Percentiles rank a stretch among this genome's conserved stretches.
Conservation (phyloP, 495 filamentous ascomycete genomes). For the Hyaloscypha variabilis region DNA sequence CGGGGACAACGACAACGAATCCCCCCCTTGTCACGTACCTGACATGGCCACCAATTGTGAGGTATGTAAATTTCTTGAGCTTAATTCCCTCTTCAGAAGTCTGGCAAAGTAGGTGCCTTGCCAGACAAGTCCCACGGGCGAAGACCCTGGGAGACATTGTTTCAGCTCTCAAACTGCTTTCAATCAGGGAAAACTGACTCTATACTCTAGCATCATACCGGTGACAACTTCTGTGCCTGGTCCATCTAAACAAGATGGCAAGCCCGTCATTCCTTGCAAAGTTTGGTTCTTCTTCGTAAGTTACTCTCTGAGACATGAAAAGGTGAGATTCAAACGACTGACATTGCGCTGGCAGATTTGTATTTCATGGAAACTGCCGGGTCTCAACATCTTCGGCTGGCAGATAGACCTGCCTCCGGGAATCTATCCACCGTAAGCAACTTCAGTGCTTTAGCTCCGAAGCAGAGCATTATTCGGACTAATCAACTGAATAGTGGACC, state of each 20-base stretch:
- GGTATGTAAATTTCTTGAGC: too few species aligned
- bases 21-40: not conserved
- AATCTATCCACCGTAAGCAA: not conserved
- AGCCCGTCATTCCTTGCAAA: not conserved
- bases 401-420: not conserved
- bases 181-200: too few species aligned
- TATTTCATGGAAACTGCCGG: not conserved
- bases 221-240: not conserved
- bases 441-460: not conserved
- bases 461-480: not conserved
- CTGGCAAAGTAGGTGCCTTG: too few species aligned
- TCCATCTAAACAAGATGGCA: not conserved
- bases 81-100: too few species aligned
- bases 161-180: too few species aligned
- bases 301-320: not conserved
- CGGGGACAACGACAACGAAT: not conserved
- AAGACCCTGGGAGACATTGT: too few species aligned
- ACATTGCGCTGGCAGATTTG: not conserved
- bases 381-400: not conserved
- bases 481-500: not conserved
- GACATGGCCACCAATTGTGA: not conserved
- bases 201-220: not conserved
- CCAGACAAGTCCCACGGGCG: too few species aligned
- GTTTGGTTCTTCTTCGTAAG: not conserved
- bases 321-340: not conserved